Evolutionary conservation across 257 asterid species (phyloP).

Genomic region (Solanum paucissectum): DNA sequence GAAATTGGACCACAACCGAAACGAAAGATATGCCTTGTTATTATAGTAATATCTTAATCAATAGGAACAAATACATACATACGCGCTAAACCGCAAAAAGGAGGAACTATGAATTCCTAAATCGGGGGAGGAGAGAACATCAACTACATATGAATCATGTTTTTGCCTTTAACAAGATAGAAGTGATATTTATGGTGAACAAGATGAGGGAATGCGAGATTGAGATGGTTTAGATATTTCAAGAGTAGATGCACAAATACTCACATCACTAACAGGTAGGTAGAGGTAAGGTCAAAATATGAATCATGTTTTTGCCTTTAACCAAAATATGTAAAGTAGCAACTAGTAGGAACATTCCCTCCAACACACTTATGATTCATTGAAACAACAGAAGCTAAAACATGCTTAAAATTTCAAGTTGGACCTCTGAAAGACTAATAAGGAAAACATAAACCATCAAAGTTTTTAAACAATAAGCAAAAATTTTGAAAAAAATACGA

Average conservation of each 20-base stretch:
- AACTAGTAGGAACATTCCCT: not conserved
- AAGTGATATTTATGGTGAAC: too few species aligned
- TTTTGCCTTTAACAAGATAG: not conserved
- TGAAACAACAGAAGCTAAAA: too few species aligned
- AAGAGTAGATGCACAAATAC: not conserved
- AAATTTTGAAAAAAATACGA: not conserved
- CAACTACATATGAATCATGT: too few species aligned
- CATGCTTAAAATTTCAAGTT: not conserved
- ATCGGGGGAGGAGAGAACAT: too few species aligned
- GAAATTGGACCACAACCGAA: slow-evolving; percentile 28
- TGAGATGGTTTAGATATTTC: not conserved
- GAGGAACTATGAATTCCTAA: too few species aligned
- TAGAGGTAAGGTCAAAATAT: slow-evolving; percentile 1
- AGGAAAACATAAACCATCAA: not conserved
- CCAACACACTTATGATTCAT: not conserved
- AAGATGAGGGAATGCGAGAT: not conserved
- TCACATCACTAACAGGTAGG: not conserved
- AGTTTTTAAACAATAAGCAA: not conserved
- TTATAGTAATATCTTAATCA: slow-evolving; percentile 18
- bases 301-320: not conserved
- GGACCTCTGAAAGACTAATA: not conserved
- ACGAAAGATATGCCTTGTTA: slow-evolving; percentile 5
- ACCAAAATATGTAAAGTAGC: not conserved
- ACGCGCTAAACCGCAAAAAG: too few species aligned
- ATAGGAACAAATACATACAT: too few species aligned